Evolutionary conservation across 2,329 filamentous ascomycete species (phyloP).

Genomic region (Celoporthe dispersa): DNA sequence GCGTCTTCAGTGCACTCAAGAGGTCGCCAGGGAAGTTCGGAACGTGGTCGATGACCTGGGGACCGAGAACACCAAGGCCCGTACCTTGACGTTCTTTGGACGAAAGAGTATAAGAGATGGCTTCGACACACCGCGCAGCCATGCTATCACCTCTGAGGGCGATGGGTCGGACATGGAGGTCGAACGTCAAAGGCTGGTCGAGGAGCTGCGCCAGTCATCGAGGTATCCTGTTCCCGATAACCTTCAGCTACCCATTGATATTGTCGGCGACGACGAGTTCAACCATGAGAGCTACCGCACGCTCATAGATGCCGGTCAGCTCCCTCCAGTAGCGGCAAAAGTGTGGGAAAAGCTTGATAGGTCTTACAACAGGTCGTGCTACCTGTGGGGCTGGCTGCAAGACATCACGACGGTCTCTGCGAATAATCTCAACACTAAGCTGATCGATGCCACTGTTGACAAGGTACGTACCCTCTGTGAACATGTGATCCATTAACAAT

Average conservation of each 20-base stretch:
- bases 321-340: slow-evolving; percentile 54
- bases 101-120: slow-evolving; percentile 20
- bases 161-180: neutral
- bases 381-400: slow-evolving; percentile 71
- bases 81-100: slow-evolving; percentile 61
- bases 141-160: neutral
- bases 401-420: slow-evolving; percentile 70
- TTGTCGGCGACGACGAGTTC: slow-evolving; percentile 53
- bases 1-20: slow-evolving; percentile 66
- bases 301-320: slow-evolving; percentile 44
- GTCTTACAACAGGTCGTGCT: slow-evolving; percentile 66
- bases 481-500: too few relatives aligned
- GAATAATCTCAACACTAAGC: slow-evolving; percentile 69
- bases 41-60: slow-evolving; percentile 68
- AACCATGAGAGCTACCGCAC: slow-evolving; percentile 41
- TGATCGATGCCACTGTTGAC: slow-evolving; percentile 54
- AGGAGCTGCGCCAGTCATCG: slow-evolving; percentile 42
- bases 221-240: slow-evolving; percentile 43
- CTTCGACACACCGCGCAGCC: slow-evolving; percentile 26
- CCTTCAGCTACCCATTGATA: slow-evolving; percentile 59
- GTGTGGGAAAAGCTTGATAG: slow-evolving; percentile 38
- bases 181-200: slow-evolving; percentile 33
- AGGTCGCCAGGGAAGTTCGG: slow-evolving; percentile 68
- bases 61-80: slow-evolving; percentile 61
- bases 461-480: slow-evolving; percentile 6